Conservation (phyloP, 2,329 filamentous ascomycete species). For the Chalaropsis thielavioides region DNA sequence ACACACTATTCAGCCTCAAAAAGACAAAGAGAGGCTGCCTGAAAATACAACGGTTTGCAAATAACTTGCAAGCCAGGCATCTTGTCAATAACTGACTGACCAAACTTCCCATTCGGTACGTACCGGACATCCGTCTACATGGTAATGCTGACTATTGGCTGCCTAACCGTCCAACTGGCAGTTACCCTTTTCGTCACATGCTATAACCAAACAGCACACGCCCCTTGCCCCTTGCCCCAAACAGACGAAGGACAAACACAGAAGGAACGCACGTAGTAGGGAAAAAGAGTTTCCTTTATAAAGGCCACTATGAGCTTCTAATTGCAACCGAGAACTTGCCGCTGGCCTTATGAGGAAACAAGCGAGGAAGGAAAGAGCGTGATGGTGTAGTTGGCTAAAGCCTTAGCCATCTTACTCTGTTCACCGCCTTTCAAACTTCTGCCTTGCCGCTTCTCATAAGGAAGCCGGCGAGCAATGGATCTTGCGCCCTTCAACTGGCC, state of each 20-base stretch:
- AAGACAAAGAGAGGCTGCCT: no score
- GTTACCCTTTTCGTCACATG: neutral
- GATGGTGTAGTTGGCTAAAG: conserved; percentile 5
- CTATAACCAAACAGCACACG: neutral
- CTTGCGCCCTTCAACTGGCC: neutral
- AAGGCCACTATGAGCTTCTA: neutral
- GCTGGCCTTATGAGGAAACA: conserved; percentile 5
- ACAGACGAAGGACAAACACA: neutral
- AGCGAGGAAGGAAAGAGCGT: neutral
- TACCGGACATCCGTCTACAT: neutral
- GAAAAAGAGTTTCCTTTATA: conserved; percentile 5
- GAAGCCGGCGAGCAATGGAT: neutral
- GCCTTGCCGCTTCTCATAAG: neutral
- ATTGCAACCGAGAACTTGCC: conserved; percentile 5
- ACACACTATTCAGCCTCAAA: no score
- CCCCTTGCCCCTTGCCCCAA: neutral
- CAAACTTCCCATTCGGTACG: neutral
- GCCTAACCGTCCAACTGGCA: neutral
- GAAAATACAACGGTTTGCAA: no score
- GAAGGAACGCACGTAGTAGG: neutral
- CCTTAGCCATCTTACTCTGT: neutral
- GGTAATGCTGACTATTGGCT: neutral
- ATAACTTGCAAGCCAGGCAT: no score
- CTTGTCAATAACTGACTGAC: neutral
- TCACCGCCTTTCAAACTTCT: neutral